Evolutionary conservation across 495 filamentous ascomycete species (phyloP).

Genomic region (Penicillium verhagenii): DNA sequence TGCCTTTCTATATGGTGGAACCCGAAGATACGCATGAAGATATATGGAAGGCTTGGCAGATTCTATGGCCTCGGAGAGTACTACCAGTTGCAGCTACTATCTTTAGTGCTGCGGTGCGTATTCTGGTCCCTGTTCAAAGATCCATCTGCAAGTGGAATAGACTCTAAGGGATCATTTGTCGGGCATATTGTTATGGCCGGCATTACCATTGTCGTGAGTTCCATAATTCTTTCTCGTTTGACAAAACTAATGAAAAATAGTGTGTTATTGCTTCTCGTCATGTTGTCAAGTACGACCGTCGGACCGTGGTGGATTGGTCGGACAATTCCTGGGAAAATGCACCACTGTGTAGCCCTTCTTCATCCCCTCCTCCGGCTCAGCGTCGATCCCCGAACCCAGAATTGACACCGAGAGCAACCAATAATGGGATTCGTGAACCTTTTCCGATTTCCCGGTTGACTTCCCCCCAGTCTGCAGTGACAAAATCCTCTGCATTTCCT

Average conservation of each 20-base stretch:
- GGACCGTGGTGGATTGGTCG: conserved; percentile 56
- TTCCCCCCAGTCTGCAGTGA: conserved; percentile 22
- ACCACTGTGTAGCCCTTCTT: conserved; percentile 27
- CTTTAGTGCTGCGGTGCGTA: conserved; percentile 55
- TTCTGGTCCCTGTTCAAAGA: conserved; percentile 53
- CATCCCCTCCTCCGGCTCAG: conserved; percentile 20
- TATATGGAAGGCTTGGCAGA: conserved; percentile 60
- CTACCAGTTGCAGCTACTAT: conserved; percentile 65
- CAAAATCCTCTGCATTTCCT: conserved; percentile 29
- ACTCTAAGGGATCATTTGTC: conserved; percentile 34
- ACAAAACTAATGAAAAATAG: conserved; percentile 24
- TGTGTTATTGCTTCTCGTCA: conserved; percentile 43
- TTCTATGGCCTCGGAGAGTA: conserved; percentile 65
- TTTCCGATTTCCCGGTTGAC: conserved; percentile 46
- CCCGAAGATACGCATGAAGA: conserved; percentile 61
- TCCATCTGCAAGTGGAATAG: conserved; percentile 42
- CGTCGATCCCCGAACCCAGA: conserved; percentile 13
- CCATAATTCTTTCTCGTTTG: neutral
- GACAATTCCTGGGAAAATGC: conserved; percentile 38
- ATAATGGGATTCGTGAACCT: conserved; percentile 21
- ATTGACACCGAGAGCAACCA: conserved; percentile 21
- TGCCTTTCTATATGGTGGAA: conserved; percentile 74
- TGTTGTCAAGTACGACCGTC: conserved; percentile 51
- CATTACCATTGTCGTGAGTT: conserved; percentile 56
- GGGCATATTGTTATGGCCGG: conserved; percentile 57